Percentiles rank a stretch among this genome's conserved stretches.
Conservation (phyloP, 2,329 filamentous ascomycete species). For the Fusarium incarnatum region DNA sequence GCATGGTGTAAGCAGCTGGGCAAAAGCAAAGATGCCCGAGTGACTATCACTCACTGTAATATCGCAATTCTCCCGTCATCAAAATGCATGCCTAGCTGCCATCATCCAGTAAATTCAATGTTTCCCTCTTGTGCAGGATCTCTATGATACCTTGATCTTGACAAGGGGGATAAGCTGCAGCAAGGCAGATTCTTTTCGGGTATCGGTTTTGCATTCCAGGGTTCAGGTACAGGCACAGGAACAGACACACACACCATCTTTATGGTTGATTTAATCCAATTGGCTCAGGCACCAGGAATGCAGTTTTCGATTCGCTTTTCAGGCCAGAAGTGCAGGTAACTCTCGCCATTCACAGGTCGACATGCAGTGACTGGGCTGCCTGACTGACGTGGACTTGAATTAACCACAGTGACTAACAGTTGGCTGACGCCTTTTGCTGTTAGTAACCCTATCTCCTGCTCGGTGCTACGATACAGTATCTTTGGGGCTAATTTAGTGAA, state of each 20-base stretch:
- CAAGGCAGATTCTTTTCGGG: constrained; percentile 25
- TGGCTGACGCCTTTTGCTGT: not conserved
- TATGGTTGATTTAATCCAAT: not conserved
- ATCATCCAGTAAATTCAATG: constrained; percentile 11
- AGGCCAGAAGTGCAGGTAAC: constrained; percentile 3
- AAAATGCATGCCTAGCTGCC: constrained; percentile 9
- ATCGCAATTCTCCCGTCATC: constrained; percentile 28
- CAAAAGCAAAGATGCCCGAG: constrained; percentile 5
- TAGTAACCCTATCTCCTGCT: not conserved
- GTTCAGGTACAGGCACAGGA: constrained; percentile 7
- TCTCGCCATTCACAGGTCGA: constrained; percentile 15
- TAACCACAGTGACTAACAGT: constrained; percentile 10
- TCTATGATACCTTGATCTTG: constrained; percentile 25
- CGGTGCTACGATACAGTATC: not conserved
- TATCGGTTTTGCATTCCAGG: constrained; percentile 30
- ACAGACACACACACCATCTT: constrained; percentile 1
- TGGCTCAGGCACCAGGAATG: constrained; percentile 14
- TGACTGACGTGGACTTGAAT: constrained; percentile 43
- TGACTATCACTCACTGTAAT: not conserved
- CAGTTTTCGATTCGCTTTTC: constrained; percentile 10
- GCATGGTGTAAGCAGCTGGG: not conserved
- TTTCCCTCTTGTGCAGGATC: constrained; percentile 23
- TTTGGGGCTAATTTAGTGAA: not conserved
- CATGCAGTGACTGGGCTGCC: not conserved
- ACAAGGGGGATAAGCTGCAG: constrained; percentile 3